phyloP scores from a whole-genome alignment of 352 stramenopile species.

The Phytophthora hybrid region DNA sequence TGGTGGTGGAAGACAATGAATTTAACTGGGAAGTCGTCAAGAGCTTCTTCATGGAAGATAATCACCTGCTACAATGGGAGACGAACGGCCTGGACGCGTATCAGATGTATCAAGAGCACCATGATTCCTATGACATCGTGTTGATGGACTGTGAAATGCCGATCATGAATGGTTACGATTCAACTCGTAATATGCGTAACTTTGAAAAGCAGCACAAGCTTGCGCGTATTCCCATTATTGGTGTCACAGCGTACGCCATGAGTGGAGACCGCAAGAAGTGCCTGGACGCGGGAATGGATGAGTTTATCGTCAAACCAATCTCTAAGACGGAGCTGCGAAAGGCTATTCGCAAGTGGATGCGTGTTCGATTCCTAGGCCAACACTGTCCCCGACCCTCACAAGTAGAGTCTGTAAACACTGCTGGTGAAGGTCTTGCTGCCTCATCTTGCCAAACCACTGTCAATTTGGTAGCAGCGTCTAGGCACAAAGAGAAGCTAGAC shows the following conservation, averaged over 20 bases:
- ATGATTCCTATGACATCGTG: slow-evolving; percentile 80
- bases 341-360: slow-evolving; percentile 86
- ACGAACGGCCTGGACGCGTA: slow-evolving; percentile 79
- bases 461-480: slow-evolving; percentile 76
- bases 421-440: slow-evolving; percentile 15
- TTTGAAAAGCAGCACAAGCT: slow-evolving; percentile 78
- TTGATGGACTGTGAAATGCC: slow-evolving; percentile 92
- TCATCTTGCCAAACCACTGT: slow-evolving; percentile 48
- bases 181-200: slow-evolving; percentile 72
- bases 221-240: slow-evolving; percentile 80
- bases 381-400: slow-evolving; percentile 41
- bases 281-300: slow-evolving; percentile 85
- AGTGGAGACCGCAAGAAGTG: slow-evolving; percentile 86
- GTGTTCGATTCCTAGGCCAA: slow-evolving; percentile 69
- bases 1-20: slow-evolving; percentile 91
- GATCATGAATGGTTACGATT: slow-evolving; percentile 87
- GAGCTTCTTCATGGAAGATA: slow-evolving; percentile 84
- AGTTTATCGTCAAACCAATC: slow-evolving; percentile 90
- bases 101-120: slow-evolving; percentile 77
- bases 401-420: slow-evolving; percentile 16
- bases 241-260: slow-evolving; percentile 89
- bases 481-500: slow-evolving; percentile 81
- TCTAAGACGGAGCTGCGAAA: slow-evolving; percentile 68
- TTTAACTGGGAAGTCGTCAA: slow-evolving; percentile 93
- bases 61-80: slow-evolving; percentile 86